Base-by-base conservation (phyloP, 352 stramenopile species). In the Phytophthora palmivora region DNA sequence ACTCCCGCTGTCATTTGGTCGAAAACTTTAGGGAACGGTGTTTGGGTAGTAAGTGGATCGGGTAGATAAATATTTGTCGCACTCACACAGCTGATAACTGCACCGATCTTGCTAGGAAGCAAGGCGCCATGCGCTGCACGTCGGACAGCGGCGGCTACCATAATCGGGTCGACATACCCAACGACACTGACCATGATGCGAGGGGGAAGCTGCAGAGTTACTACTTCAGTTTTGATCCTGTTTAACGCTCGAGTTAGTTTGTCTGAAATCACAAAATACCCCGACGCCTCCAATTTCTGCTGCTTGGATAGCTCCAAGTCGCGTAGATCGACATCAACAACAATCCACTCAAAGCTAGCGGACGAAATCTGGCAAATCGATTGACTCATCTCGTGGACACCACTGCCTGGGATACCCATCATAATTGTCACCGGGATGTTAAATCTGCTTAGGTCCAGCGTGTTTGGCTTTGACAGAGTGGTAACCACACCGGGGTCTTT, bases 351-450 rank as follows among this genome's bases (percentile, higher is more conserved):
- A 26, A 82, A 79, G 5, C 48, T 67, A 2, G 51, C 48, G 0
- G 72, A 76, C 9, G 83, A 78, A 44, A 94, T 71, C 14, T 78
- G 68, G 54, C 75, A 83, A 39, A 92, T 50, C 2, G 63, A 78
- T 10, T 66, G 8, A 1, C 73, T 58, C 45, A 92, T 79, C 9
- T 38, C 39, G 4, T 51, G 18, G 0, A 63, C 72, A 3, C 74
- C 72, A 63, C 84, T 94, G 38, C 84, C 82, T n/a, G 84, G 84
- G 11, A 94, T 74, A 0, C 84, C 84, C 6, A 94, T 5, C 39
- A 89, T 68, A 10, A 87, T 47, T 1, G 82, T 90, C 51, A 94
- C 52, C 1, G 84, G 79, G 1, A 92, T 53, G 14, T 66, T 68
- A 1, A 79, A 46, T 54, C 74, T 81, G 15, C 33, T 63, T 7